Percentiles rank a stretch among this genome's conserved stretches.
phyloP scores from a whole-genome alignment of 73 alveolate genomes.

The Durusdinium trenchii region DNA sequence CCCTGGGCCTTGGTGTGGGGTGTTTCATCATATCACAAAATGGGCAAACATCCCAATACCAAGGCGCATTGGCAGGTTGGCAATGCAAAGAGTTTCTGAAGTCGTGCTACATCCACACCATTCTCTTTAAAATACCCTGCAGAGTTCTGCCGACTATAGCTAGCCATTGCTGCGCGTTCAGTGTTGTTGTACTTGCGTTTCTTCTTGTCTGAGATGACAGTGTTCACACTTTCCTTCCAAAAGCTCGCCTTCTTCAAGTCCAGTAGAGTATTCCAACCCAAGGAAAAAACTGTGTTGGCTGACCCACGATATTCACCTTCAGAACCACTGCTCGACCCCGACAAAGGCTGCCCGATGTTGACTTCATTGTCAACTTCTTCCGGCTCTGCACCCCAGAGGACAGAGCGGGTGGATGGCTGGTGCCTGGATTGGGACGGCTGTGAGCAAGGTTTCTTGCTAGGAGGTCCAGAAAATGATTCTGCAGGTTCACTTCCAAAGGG shows the following conservation, averaged over 20 bases:
- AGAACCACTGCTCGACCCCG: not conserved
- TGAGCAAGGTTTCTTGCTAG: not conserved
- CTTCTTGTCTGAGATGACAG: too few relatives aligned
- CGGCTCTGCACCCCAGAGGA: not conserved
- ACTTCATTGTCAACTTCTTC: slow-evolving; percentile 18
- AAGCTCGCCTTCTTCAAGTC: not conserved
- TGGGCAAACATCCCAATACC: too few relatives aligned
- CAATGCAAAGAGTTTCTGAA: not conserved
- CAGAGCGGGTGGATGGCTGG: not conserved
- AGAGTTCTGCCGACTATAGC: not conserved
- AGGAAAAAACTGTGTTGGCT: not conserved
- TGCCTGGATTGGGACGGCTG: not conserved
- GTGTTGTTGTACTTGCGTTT: not conserved
- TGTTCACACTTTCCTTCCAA: too few relatives aligned
- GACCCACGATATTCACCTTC: not conserved
- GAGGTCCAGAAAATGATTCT: not conserved
- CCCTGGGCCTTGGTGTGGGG: too few relatives aligned
- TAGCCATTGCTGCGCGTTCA: not conserved
- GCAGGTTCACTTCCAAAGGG: slow-evolving; percentile 21
- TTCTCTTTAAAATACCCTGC: not conserved
- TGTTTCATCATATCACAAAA: too few relatives aligned
- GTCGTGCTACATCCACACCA: not conserved
- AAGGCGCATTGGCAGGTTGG: not conserved
- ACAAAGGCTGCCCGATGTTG: not conserved
- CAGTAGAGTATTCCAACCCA: not conserved